Conservation (phyloP, 1,284 basidiomycete species). For the Trametes polyzona region DNA sequence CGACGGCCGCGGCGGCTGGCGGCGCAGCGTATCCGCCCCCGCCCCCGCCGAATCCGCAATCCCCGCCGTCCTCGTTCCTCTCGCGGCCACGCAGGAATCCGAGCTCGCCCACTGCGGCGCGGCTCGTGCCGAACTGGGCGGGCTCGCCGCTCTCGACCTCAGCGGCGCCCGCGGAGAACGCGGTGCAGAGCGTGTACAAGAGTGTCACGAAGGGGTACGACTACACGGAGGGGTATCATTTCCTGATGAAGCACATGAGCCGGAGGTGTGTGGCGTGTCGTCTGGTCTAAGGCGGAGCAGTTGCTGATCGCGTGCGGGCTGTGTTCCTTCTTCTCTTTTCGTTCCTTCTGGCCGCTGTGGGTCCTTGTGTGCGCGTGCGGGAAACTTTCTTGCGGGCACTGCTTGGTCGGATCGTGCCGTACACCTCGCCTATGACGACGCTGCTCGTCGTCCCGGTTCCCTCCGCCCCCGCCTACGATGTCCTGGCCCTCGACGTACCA, state of each 20-base stretch:
- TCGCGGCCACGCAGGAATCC: constrained; percentile 19
- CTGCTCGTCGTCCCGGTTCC: neutral
- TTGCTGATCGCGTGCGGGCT: constrained; percentile 1
- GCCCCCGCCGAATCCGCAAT: no score
- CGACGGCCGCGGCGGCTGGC: constrained; percentile 1
- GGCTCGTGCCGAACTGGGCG: constrained; percentile 23
- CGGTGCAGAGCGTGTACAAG: constrained; percentile 69
- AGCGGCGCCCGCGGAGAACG: constrained; percentile 21
- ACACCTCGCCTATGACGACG: neutral
- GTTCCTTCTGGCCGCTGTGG: constrained; percentile 8
- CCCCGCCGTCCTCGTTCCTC: constrained; percentile 19
- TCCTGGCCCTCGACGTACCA: neutral
- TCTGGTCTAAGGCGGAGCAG: constrained; percentile 7
- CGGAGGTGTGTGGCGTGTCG: constrained; percentile 64
- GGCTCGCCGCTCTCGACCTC: constrained; percentile 26
- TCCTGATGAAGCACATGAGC: constrained; percentile 90
- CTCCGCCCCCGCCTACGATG: neutral
- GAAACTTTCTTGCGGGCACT: neutral
- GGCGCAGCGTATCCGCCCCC: no score
- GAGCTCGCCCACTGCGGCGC: constrained; percentile 22
- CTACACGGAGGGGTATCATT: constrained; percentile 94
- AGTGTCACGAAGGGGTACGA: constrained; percentile 84
- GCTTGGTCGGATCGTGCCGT: neutral
- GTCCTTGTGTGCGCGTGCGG: neutral
- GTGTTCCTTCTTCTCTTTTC: neutral